A percentile compares a stretch with the other conserved stretches of the same genome.
These are phyloP conservation scores for Carex scoparia DNA, from an alignment of 176 grass and related monocot species.

Conservation along the genomic window DNA sequence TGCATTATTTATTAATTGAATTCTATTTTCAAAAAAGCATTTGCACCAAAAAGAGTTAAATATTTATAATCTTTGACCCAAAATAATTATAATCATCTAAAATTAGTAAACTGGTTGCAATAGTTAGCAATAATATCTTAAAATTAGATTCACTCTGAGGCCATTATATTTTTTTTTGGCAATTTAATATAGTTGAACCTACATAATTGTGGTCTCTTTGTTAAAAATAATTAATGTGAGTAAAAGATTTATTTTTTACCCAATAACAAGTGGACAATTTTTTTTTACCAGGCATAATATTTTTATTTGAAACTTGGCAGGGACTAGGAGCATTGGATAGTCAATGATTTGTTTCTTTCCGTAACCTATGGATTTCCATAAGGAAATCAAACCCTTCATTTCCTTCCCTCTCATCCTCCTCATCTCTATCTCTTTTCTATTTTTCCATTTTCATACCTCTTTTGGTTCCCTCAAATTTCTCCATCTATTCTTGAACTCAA, in stretches of 20 bases:
- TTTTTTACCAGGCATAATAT: background rate
- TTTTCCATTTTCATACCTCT: conserved; percentile 28
- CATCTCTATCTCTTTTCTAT: conserved; percentile 8
- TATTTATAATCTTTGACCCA: background rate
- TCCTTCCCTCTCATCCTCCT: conserved; percentile 18
- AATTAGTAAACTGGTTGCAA: background rate
- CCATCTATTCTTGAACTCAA: background rate
- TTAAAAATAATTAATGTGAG: background rate
- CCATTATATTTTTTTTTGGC: background rate
- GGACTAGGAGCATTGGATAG: too few species aligned
- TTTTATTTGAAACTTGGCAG: background rate
- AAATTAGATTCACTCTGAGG: background rate
- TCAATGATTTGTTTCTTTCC: background rate
- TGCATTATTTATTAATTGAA: background rate
- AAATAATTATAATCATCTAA: background rate
- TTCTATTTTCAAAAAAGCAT: background rate
- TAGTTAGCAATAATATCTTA: background rate
- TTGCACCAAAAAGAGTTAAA: background rate
- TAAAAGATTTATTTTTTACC: background rate
- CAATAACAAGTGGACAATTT: background rate
- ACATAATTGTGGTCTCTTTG: background rate
- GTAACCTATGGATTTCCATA: background rate
- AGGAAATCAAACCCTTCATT: background rate
- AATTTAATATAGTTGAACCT: background rate
- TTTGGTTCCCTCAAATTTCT: conserved; percentile 22